These are phyloP conservation scores for Epithemia pelagica DNA, from an alignment of 108 stramenopile genomes.

Conservation along the genomic window DNA sequence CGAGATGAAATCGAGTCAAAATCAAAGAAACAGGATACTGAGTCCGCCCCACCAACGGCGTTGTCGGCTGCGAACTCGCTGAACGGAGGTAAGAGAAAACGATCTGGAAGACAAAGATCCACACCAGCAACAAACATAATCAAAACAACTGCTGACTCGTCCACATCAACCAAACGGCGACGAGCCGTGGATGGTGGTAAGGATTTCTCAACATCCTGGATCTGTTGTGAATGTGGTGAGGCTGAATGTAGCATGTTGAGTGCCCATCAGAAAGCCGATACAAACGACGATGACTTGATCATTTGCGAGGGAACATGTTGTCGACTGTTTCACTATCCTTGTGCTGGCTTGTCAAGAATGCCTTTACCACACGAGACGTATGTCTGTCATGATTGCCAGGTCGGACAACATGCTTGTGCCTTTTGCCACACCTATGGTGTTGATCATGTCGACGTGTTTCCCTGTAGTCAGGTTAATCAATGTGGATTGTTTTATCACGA, in stretches of 20 bases:
- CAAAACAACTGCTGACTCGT: no score
- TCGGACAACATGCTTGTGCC: constrained; percentile 44
- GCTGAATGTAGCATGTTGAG: constrained; percentile 43
- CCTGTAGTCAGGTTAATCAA: constrained; percentile 26
- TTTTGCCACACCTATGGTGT: constrained; percentile 56
- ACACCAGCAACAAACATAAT: no score
- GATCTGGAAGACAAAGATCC: no score
- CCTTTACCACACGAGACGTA: constrained; percentile 54
- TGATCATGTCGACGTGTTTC: constrained; percentile 56
- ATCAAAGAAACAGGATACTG: no score
- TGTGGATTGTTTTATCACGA: constrained; percentile 77
- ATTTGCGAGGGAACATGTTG: constrained; percentile 67
- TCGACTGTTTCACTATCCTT: constrained; percentile 71
- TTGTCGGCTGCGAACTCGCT: no score
- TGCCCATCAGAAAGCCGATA: constrained; percentile 11
- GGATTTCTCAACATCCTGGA: constrained; percentile 49
- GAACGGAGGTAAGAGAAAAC: no score
- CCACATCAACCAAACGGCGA: no score
- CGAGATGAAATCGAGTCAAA: no score
- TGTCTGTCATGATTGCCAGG: constrained; percentile 59
- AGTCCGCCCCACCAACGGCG: no score
- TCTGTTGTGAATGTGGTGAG: constrained; percentile 70
- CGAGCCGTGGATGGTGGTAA: constrained; percentile 15
- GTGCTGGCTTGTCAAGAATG: constrained; percentile 49
- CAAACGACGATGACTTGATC: constrained; percentile 34